Evolutionary conservation across 805 yeast species (phyloP), one percentile per base, ranked within the genome.

Genomic region (Wickerhamiella siamensis): DNA sequence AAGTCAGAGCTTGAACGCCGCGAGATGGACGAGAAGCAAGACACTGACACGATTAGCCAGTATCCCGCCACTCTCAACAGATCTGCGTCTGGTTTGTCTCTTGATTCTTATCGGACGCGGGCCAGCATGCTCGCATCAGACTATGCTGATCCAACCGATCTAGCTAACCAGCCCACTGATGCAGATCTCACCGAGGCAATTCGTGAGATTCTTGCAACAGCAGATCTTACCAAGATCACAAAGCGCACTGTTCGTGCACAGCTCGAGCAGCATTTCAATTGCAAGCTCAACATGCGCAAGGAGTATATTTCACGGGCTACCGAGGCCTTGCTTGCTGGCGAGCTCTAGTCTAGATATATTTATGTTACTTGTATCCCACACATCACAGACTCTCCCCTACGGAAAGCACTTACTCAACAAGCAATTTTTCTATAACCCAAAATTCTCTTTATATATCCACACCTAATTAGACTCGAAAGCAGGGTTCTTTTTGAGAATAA

Each of bases 401-500:
- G n/a, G n/a, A n/a, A n/a, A n/a, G n/a, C n/a, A n/a, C n/a, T n/a
- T n/a, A n/a, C n/a, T n/a, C n/a, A n/a, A n/a, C n/a, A n/a, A n/a
- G n/a, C n/a, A n/a, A n/a, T n/a, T n/a, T n/a, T n/a, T n/a, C n/a
- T n/a, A n/a, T n/a, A n/a, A n/a, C n/a, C n/a, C n/a, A n/a, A n/a
- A n/a, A n/a, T n/a, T n/a, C n/a, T n/a, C n/a, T n/a, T n/a, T n/a
- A n/a, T n/a, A n/a, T n/a, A n/a, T n/a, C n/a, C n/a, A n/a, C n/a
- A 12, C 12, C 29, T 24, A 24, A 24, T 24, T 24, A 6, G 29
- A 6, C 29, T 24, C 29, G 29, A 24, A 24, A 24, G 6, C 94
- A 5, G 93, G 94, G 55, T 87, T 83, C 68, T 91, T 88, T 67
- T 73, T 83, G 60, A 91, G 70, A 48, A 91, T 83, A 33, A 88